phyloP scores from a whole-genome alignment of 2,329 filamentous ascomycete genomes.

The Calonectria ilicicola region DNA sequence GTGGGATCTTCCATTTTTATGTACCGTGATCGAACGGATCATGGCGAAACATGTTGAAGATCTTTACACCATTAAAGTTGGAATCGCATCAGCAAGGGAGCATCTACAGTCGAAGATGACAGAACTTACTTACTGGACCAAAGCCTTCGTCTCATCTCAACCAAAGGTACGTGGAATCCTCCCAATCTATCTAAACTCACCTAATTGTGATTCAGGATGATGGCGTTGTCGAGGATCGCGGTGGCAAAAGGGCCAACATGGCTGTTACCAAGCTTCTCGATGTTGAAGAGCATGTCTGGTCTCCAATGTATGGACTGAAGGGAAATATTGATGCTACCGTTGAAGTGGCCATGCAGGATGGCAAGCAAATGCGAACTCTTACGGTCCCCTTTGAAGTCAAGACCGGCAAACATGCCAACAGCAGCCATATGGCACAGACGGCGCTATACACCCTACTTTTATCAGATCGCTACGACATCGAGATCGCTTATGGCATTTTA shows the following conservation, averaged over 20 bases:
- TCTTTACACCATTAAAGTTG: constrained; percentile 87
- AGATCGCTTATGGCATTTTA: constrained; percentile 88
- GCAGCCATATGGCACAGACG: constrained; percentile 91
- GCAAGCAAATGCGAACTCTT: constrained; percentile 73
- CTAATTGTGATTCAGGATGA: constrained; percentile 63
- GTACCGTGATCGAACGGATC: constrained; percentile 73
- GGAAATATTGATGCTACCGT: constrained; percentile 98
- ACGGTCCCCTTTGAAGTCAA: constrained; percentile 97
- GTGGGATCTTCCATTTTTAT: constrained; percentile 80
- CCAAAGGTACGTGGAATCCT: constrained; percentile 68
- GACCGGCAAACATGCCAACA: constrained; percentile 86
- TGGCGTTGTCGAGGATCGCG: constrained; percentile 82
- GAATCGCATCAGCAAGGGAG: constrained; percentile 77
- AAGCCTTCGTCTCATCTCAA: constrained; percentile 78
- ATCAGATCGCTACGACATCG: constrained; percentile 94
- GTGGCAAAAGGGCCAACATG: constrained; percentile 81
- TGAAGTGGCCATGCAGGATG: constrained; percentile 84
- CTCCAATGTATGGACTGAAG: constrained; percentile 95
- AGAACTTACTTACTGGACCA: constrained; percentile 86
- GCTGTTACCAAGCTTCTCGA: constrained; percentile 94
- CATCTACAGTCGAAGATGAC: constrained; percentile 87
- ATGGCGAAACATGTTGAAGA: constrained; percentile 87
- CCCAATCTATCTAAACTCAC: not conserved
- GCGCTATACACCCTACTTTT: constrained; percentile 92
- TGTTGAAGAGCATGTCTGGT: constrained; percentile 98